Base-by-base conservation (phyloP, 768 basidiomycete genomes). In the Xerocomus potaroensis region DNA sequence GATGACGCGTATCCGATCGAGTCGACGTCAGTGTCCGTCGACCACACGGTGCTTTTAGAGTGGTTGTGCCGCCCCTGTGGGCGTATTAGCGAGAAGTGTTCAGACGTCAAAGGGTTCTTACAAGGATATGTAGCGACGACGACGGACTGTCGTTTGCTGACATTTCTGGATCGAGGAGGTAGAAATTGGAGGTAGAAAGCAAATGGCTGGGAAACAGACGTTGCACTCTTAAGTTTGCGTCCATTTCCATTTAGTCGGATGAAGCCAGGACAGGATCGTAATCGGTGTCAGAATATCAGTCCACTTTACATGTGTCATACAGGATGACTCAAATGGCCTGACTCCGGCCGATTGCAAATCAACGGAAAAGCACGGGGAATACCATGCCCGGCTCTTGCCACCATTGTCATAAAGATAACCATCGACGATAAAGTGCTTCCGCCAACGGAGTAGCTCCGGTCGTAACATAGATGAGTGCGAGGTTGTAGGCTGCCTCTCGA, bases 401-500 rank as follows among this genome's bases (percentile, higher is more conserved):
- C n/a, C 23, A 33, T n/a, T 26, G 41, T 74, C 62, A 88, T 31
- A 93, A 65, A 2, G 87, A 87, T n/a, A 95, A 69, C 91, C 92
- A 95, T 26, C 78, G 78, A 32, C 80, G 74, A 57, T 87, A 87
- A 41, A 91, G 68, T 1, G 71, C 72, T 53, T 87, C 77, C 3
- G 88, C 91, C 22, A 91, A 62, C 0, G 80, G 75, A 2, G 75
- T 73, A 1, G 87, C 86, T 2, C 90, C 91, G 3, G 87, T 91
- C 43, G 79, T 77, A 7, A 85, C 79, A 66, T 83, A 93, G 23
- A 95, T 84, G 36, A 89, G 68, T 15, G 87, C 83, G 21, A 97
- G 72, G 56, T 96, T 96, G 66, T 92, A 91, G 0, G 91, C 91
- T 8, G 92, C 81, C 59, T 94, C 91, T 43, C 74, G 73, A 1